These are phyloP conservation scores for Trametes elegans DNA, from an alignment of 768 basidiomycete genomes.

Conservation along the genomic window DNA sequence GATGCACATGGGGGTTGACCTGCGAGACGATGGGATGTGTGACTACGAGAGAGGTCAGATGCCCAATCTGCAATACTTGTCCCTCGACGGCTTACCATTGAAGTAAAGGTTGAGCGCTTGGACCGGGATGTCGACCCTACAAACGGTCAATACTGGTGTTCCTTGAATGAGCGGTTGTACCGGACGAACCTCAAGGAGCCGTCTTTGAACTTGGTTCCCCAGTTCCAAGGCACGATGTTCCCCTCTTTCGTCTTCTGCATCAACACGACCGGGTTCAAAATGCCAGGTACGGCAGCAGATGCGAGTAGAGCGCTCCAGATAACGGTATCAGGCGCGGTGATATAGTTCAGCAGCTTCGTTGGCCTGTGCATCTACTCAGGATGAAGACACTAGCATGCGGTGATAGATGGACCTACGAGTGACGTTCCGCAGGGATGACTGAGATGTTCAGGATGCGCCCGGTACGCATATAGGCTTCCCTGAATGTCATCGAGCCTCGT, in stretches of 20 bases:
- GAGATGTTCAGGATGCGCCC: conserved; percentile 93
- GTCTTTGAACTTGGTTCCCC: conserved; percentile 93
- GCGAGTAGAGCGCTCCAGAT: conserved; percentile 83
- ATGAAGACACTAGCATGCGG: background rate
- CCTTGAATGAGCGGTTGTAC: too few species aligned
- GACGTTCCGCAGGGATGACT: conserved; percentile 85
- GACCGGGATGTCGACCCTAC: conserved; percentile 90
- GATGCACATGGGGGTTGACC: conserved; percentile 88
- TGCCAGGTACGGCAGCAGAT: conserved; percentile 93
- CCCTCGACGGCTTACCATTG: conserved; percentile 67
- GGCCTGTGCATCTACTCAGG: conserved; percentile 50
- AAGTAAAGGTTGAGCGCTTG: conserved; percentile 88
- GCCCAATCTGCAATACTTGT: too few species aligned
- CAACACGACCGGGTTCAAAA: conserved; percentile 91
- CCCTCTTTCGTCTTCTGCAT: conserved; percentile 90
- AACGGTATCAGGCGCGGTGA: conserved; percentile 91
- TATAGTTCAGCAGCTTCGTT: conserved; percentile 92
- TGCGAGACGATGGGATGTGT: conserved; percentile 94
- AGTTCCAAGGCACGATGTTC: conserved; percentile 85
- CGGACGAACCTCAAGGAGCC: conserved; percentile 71
- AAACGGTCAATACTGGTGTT: background rate
- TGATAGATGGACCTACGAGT: conserved; percentile 55
- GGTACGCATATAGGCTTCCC: conserved; percentile 90
- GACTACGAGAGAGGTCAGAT: conserved; percentile 41
- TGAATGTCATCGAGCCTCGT: conserved; percentile 90